phyloP scores from a whole-genome alignment of 164 flowering plant genomes.

The Echeveria elegans region DNA sequence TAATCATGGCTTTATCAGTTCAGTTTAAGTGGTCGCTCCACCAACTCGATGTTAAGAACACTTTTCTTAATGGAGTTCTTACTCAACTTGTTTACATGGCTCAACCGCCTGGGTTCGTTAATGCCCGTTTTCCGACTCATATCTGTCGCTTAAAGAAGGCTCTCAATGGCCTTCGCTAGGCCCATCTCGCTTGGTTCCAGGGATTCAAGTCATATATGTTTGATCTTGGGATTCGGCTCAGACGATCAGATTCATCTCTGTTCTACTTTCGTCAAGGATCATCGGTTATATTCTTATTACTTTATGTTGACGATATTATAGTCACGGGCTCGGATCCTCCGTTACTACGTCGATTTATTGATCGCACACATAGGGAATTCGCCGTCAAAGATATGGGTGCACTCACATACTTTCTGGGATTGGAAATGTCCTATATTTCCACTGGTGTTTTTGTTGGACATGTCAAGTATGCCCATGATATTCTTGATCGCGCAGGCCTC shows the following conservation, averaged over 20 bases:
- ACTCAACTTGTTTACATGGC: background rate
- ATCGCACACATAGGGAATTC: background rate
- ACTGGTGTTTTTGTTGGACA: conserved; percentile 9
- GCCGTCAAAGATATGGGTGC: background rate
- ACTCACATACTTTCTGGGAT: conserved; percentile 10
- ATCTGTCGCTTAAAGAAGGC: conserved; percentile 5
- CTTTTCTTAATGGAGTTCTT: background rate
- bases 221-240: background rate
- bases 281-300: background rate
- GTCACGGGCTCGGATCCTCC: background rate
- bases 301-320: background rate
- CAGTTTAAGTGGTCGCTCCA: background rate
- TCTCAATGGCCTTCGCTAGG: conserved; percentile 1
- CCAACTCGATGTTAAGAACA: background rate
- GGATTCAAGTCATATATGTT: background rate
- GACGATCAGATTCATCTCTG: background rate
- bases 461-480: conserved; percentile 6
- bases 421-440: background rate
- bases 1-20: background rate
- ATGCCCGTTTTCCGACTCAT: background rate
- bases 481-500: background rate
- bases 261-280: too few relatives aligned
- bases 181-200: background rate
- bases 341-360: background rate
- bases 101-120: background rate